A percentile compares a stretch with the other conserved stretches of the same genome.
phyloP scores from a whole-genome alignment of 805 yeast species.

The Sugiyamaella chiloensis region DNA sequence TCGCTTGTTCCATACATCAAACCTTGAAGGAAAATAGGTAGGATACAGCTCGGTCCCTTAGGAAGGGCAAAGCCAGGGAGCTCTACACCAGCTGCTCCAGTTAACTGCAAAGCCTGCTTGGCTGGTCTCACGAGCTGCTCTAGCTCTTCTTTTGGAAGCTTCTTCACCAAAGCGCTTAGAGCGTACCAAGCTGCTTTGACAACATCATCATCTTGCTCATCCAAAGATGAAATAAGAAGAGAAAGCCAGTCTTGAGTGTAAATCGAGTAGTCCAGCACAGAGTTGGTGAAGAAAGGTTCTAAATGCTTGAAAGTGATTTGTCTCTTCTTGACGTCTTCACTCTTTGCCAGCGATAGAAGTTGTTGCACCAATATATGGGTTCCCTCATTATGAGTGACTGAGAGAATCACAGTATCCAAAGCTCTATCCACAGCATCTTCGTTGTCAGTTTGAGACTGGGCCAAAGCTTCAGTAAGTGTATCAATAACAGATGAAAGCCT shows the following conservation, averaged over 20 bases:
- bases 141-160: constrained; percentile 69
- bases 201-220: constrained; percentile 60
- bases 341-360: constrained; percentile 68
- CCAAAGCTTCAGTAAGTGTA: constrained; percentile 60
- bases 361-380: constrained; percentile 82
- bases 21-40: constrained; percentile 93
- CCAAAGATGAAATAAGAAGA: constrained; percentile 66
- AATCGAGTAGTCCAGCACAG: constrained; percentile 61
- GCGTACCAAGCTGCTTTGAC: constrained; percentile 66
- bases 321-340: constrained; percentile 59
- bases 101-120: constrained; percentile 60
- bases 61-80: constrained; percentile 64
- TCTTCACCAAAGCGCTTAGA: constrained; percentile 61
- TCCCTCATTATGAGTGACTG: constrained; percentile 75
- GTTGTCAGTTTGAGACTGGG: constrained; percentile 31
- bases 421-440: constrained; percentile 43
- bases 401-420: constrained; percentile 64
- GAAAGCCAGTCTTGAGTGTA: constrained; percentile 75
- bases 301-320: constrained; percentile 48
- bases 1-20: constrained; percentile 87
- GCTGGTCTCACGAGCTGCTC: constrained; percentile 82
- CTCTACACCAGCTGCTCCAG: constrained; percentile 64
- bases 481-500: constrained; percentile 72
- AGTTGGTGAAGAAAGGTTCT: constrained; percentile 64
- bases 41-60: constrained; percentile 82